Conservation (phyloP, 176 grass and related monocot species). For the Phoenix roebelenii region DNA sequence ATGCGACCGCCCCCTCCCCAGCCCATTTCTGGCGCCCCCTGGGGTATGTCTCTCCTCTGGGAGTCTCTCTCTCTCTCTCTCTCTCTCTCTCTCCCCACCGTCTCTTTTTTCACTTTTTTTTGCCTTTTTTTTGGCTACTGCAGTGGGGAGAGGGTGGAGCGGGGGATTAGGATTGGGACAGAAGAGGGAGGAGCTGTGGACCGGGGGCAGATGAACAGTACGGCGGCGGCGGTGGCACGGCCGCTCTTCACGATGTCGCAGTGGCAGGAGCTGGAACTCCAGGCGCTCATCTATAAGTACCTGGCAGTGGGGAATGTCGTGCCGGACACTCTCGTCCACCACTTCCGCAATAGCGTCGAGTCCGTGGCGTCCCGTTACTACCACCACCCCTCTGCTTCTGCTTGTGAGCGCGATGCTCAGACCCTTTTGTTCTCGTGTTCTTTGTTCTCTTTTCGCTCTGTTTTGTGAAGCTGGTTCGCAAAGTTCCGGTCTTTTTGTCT, state of each 20-base stretch:
- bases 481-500: constrained; percentile 22
- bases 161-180: constrained; percentile 27
- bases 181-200: neutral
- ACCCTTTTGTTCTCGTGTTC: neutral
- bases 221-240: constrained; percentile 22
- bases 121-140: neutral
- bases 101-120: neutral
- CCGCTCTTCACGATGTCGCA: constrained; percentile 67
- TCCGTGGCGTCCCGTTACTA: constrained; percentile 42
- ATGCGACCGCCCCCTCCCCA: neutral
- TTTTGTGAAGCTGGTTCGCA: no score
- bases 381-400: constrained; percentile 23
- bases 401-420: neutral
- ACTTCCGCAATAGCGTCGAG: constrained; percentile 59
- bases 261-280: constrained; percentile 87
- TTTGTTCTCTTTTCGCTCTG: constrained; percentile 1
- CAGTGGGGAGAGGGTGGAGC: constrained; percentile 24
- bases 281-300: constrained; percentile 91
- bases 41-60: neutral
- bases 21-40: neutral
- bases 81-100: neutral
- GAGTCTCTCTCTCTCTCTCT: neutral
- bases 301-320: constrained; percentile 65
- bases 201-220: neutral
- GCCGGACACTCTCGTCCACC: constrained; percentile 67